Percentiles rank a stretch among this genome's conserved stretches.
phyloP scores from a whole-genome alignment of 2,329 filamentous ascomycete species.

The Epichloe scottii region DNA sequence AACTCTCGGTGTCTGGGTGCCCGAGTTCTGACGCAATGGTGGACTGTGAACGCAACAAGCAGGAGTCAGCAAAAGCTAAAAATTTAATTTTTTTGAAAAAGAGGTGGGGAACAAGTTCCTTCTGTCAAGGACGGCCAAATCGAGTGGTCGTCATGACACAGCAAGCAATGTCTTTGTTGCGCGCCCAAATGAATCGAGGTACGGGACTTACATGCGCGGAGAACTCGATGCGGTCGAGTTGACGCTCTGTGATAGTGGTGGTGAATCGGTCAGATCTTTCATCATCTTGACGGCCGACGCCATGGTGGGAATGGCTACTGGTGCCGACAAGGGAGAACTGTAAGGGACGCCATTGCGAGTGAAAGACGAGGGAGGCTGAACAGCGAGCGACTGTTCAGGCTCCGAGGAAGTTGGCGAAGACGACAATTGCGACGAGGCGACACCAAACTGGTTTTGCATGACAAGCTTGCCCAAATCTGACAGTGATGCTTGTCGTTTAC shows the following conservation, averaged over 20 bases:
- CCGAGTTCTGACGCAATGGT: conserved; percentile 60
- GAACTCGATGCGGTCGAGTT: conserved; percentile 46
- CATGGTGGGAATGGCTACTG: conserved; percentile 23
- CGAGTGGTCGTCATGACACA: neutral
- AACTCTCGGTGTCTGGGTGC: conserved; percentile 62
- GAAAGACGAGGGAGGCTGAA: conserved; percentile 20
- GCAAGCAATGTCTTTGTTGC: neutral
- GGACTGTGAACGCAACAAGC: conserved; percentile 32
- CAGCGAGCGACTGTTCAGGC: conserved; percentile 20
- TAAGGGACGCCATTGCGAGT: conserved; percentile 18
- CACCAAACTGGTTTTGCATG: conserved; percentile 30
- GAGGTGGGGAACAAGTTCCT: neutral
- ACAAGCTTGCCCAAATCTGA: conserved; percentile 31
- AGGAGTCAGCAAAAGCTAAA: neutral
- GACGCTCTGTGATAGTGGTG: conserved; percentile 42
- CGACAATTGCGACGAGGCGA: conserved; percentile 16
- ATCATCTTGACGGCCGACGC: conserved; percentile 29
- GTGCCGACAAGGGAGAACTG: conserved; percentile 9
- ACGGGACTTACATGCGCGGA: conserved; percentile 40
- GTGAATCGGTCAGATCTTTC: conserved; percentile 37
- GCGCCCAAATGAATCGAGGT: neutral
- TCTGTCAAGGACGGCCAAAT: neutral
- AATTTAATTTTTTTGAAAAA: neutral
- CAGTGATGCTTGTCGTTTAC: conserved; percentile 26
- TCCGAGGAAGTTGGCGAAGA: conserved; percentile 18